A percentile compares a stretch with the other conserved stretches of the same genome.
These are phyloP conservation scores for Aspergillus nanangensis DNA, from an alignment of 495 filamentous ascomycete genomes.

Conservation along the genomic window DNA sequence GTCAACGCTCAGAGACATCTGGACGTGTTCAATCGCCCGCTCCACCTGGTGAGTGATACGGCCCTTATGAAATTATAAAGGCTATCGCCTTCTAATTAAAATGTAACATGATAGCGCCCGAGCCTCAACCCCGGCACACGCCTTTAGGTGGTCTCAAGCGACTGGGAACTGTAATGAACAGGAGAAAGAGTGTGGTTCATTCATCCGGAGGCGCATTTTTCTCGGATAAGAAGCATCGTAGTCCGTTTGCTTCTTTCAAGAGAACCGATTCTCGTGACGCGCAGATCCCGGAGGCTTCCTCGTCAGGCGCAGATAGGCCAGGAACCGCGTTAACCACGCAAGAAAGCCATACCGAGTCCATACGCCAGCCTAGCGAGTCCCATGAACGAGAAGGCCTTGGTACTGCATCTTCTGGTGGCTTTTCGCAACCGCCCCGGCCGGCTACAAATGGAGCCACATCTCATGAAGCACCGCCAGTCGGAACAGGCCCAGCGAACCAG, in stretches of 20 bases:
- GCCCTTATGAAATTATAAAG: not conserved
- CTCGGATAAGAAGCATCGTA: constrained; percentile 46
- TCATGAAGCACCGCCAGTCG: constrained; percentile 11
- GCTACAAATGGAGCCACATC: constrained; percentile 28
- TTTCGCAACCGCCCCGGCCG: constrained; percentile 13
- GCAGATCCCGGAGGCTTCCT: constrained; percentile 38
- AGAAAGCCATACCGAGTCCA: constrained; percentile 24
- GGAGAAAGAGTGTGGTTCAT: constrained; percentile 47
- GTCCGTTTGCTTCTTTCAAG: constrained; percentile 51
- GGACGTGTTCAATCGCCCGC: constrained; percentile 26
- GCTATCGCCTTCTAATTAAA: too few species aligned
- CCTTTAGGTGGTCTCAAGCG: constrained; percentile 56
- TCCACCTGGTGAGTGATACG: constrained; percentile 37
- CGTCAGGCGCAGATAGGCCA: constrained; percentile 29
- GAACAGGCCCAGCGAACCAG: constrained; percentile 15
- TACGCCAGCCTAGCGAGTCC: constrained; percentile 28
- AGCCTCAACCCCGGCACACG: constrained; percentile 35
- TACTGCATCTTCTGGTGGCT: constrained; percentile 18
- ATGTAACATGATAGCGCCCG: constrained; percentile 14
- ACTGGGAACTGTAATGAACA: constrained; percentile 75
- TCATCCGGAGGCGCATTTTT: constrained; percentile 31
- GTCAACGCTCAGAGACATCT: constrained; percentile 52
- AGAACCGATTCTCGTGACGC: constrained; percentile 36
- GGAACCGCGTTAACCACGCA: constrained; percentile 31
- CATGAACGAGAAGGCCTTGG: constrained; percentile 20